Conservation (phyloP, 257 asterid genomes). For the Striga asiatica region DNA sequence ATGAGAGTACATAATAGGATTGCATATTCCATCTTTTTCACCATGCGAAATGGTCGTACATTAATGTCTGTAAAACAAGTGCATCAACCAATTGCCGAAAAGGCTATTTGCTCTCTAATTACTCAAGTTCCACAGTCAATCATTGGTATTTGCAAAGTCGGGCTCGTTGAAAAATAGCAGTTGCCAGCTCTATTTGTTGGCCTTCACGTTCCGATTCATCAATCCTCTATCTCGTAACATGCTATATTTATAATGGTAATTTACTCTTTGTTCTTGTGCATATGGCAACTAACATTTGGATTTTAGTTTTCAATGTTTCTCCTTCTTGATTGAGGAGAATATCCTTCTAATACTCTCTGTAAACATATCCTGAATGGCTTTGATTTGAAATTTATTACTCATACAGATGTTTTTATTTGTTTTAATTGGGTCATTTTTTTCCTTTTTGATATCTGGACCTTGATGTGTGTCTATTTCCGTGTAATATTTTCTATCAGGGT, state of each 20-base stretch:
- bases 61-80: too few species aligned
- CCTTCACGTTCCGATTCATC: too few species aligned
- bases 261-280: background rate
- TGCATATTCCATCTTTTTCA: background rate
- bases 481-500: background rate
- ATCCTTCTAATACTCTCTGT: background rate
- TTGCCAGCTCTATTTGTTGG: background rate
- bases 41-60: too few species aligned
- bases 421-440: background rate
- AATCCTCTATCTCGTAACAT: too few species aligned
- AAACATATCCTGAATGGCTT: background rate
- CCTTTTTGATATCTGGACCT: background rate
- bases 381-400: slow-evolving; percentile 8
- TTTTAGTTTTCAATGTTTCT: background rate
- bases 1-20: background rate
- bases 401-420: background rate
- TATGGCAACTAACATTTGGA: background rate
- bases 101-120: too few species aligned
- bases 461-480: background rate
- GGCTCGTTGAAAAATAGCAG: too few species aligned
- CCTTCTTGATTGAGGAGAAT: background rate
- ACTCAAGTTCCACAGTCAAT: too few species aligned
- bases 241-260: background rate
- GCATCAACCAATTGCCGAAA: too few species aligned
- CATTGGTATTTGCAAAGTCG: too few species aligned